phyloP scores from a whole-genome alignment of 805 yeast species.

The Yamadazyma sp. region DNA sequence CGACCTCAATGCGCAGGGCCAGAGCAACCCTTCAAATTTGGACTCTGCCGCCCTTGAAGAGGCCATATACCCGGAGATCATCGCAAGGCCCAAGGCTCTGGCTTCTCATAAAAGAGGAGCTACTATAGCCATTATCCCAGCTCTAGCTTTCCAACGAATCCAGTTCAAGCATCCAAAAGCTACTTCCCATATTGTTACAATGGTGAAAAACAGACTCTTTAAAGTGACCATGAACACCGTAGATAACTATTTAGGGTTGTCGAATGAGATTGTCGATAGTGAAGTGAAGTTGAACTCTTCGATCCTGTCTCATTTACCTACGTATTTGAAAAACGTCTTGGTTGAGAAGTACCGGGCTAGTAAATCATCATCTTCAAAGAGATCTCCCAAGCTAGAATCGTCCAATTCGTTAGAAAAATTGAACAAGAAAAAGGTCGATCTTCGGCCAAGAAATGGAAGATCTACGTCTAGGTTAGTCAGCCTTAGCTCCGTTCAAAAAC shows the following conservation, averaged over 20 bases:
- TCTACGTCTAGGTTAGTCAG: slow-evolving; percentile 40
- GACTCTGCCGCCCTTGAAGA: not conserved
- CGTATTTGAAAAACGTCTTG: slow-evolving; percentile 59
- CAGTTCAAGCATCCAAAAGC: slow-evolving; percentile 79
- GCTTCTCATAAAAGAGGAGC: slow-evolving; percentile 36
- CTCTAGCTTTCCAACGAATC: slow-evolving; percentile 72
- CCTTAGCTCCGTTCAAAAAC: slow-evolving; percentile 51
- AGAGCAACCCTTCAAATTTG: not conserved
- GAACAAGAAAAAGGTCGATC: slow-evolving; percentile 10
- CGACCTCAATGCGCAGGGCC: slow-evolving; percentile 8
- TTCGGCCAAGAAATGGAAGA: slow-evolving; percentile 10
- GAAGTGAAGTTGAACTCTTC: slow-evolving; percentile 64
- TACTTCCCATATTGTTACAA: slow-evolving; percentile 91
- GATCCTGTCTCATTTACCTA: slow-evolving; percentile 46
- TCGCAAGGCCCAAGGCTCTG: slow-evolving; percentile 64
- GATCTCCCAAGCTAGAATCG: not conserved
- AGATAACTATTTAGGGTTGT: slow-evolving; percentile 80
- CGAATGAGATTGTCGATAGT: slow-evolving; percentile 75
- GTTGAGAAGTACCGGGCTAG: slow-evolving; percentile 36
- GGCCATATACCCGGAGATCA: slow-evolving; percentile 36
- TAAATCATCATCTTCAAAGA: not conserved
- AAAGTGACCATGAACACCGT: slow-evolving; percentile 91
- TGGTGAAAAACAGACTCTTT: slow-evolving; percentile 81
- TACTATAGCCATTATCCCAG: slow-evolving; percentile 91
- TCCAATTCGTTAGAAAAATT: slow-evolving; percentile 7